These are phyloP conservation scores for Cyclanthera cordifolia DNA, from an alignment of 306 rosid species.

Conservation along the genomic window DNA sequence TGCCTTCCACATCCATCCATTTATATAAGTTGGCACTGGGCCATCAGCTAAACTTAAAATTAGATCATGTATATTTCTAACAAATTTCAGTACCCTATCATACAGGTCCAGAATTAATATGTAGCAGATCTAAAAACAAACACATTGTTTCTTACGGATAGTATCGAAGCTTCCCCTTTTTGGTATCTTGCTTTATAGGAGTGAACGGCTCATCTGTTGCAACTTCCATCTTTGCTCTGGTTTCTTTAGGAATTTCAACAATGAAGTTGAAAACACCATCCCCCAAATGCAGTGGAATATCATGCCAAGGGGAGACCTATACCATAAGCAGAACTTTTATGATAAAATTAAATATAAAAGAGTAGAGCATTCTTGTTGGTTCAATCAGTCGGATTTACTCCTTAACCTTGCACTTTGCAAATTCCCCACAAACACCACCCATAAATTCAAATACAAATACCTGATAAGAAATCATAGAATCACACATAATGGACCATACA, in stretches of 20 bases:
- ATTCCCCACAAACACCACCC: background rate
- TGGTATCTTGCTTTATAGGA: constrained; percentile 90
- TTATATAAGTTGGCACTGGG: background rate
- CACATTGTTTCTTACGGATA: constrained; percentile 63
- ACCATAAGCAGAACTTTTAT: background rate
- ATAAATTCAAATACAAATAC: background rate
- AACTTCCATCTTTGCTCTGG: constrained; percentile 97
- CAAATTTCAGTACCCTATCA: background rate
- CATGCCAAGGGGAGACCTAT: constrained; percentile 99
- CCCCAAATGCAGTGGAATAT: constrained; percentile 70
- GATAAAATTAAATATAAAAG: background rate
- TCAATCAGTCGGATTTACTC: background rate
- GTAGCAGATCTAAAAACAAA: constrained; percentile 12
- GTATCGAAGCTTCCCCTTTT: constrained; percentile 87
- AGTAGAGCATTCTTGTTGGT: background rate
- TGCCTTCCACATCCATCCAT: background rate
- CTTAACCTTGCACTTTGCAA: background rate
- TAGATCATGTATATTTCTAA: background rate
- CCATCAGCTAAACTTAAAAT: constrained; percentile 1
- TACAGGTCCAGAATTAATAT: constrained; percentile 13
- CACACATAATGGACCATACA: background rate
- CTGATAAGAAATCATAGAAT: background rate
- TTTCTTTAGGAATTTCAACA: constrained; percentile 91
- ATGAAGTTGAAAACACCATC: constrained; percentile 55
- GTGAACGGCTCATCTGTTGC: constrained; percentile 84